Evolutionary conservation across 805 yeast species (phyloP).

Genomic region (Wickerhamiella azymoides): DNA sequence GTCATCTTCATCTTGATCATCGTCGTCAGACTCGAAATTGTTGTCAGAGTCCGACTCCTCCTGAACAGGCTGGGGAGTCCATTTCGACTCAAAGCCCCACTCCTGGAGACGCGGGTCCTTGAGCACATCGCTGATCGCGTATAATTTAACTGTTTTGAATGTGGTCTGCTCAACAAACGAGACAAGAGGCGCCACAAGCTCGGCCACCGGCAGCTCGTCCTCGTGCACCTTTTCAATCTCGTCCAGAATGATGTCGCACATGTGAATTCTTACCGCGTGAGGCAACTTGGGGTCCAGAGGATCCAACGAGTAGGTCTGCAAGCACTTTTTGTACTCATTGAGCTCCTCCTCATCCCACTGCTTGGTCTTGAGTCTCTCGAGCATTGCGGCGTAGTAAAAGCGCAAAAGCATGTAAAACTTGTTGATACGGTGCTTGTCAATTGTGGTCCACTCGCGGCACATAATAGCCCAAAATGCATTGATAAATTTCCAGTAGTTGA

Average conservation of each 20-base stretch:
- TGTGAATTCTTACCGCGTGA: conserved; percentile 68
- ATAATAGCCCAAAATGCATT: conserved; percentile 73
- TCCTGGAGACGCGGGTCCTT: conserved; percentile 45
- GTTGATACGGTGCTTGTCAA: conserved; percentile 77
- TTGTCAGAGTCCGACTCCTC: conserved; percentile 16
- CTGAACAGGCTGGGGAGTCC: conserved; percentile 10
- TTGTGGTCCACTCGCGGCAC: conserved; percentile 64
- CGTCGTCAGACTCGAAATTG: conserved; percentile 20
- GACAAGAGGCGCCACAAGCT: conserved; percentile 47
- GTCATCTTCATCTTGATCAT: conserved; percentile 20
- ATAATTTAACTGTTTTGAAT: conserved; percentile 50
- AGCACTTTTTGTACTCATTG: conserved; percentile 31
- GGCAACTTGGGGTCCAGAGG: conserved; percentile 50
- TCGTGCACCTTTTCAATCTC: conserved; percentile 62
- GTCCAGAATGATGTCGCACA: conserved; percentile 70
- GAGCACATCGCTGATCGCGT: conserved; percentile 52
- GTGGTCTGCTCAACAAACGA: conserved; percentile 34
- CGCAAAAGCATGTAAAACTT: conserved; percentile 74
- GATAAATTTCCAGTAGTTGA: conserved; percentile 38
- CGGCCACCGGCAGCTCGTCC: conserved; percentile 39
- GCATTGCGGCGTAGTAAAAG: conserved; percentile 51
- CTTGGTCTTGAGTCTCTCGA: conserved; percentile 39
- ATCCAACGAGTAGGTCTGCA: conserved; percentile 23
- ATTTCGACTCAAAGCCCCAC: conserved; percentile 38
- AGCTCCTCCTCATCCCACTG: conserved; percentile 43